Evolutionary conservation across 352 stramenopile species (phyloP).

Genomic region (Plasmopara halstedii): DNA sequence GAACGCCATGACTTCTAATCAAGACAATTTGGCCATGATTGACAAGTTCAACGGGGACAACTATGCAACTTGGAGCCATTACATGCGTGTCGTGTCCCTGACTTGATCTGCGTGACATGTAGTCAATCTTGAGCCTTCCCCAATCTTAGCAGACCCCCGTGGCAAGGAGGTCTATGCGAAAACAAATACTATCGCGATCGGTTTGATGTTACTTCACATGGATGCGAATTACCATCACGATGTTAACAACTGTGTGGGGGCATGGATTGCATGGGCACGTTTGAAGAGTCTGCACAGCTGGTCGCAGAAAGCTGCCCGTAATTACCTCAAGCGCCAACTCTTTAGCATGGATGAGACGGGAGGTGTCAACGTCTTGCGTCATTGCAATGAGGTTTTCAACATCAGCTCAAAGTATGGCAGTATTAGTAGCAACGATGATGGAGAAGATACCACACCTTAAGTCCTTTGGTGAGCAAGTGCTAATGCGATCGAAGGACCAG

Average conservation of each 20-base stretch:
- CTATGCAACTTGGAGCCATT: not conserved
- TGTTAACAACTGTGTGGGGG: conserved; percentile 16
- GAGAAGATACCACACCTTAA: not conserved
- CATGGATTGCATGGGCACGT: conserved; percentile 13
- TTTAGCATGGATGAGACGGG: not conserved
- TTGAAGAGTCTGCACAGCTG: conserved; percentile 6
- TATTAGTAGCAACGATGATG: not conserved
- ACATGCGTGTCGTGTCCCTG: not conserved
- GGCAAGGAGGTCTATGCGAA: conserved; percentile 16
- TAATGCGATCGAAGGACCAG: not conserved
- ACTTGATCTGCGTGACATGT: conserved; percentile 6
- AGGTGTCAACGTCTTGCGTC: not conserved
- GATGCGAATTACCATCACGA: conserved; percentile 18
- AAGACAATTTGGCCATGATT: conserved; percentile 5
- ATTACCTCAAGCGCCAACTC: not conserved
- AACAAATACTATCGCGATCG: conserved; percentile 18
- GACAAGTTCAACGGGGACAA: not conserved
- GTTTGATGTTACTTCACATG: conserved; percentile 22
- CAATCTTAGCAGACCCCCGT: conserved; percentile 10
- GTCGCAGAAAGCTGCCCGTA: not conserved
- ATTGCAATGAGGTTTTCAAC: not conserved
- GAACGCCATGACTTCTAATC: conserved; percentile 14
- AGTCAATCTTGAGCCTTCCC: conserved; percentile 12
- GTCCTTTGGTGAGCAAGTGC: not conserved
- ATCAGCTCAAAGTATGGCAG: not conserved